Percentiles rank a stretch among this genome's conserved stretches.
Conservation (phyloP, 2,329 filamentous ascomycete genomes). For the Claviceps digitariae region DNA sequence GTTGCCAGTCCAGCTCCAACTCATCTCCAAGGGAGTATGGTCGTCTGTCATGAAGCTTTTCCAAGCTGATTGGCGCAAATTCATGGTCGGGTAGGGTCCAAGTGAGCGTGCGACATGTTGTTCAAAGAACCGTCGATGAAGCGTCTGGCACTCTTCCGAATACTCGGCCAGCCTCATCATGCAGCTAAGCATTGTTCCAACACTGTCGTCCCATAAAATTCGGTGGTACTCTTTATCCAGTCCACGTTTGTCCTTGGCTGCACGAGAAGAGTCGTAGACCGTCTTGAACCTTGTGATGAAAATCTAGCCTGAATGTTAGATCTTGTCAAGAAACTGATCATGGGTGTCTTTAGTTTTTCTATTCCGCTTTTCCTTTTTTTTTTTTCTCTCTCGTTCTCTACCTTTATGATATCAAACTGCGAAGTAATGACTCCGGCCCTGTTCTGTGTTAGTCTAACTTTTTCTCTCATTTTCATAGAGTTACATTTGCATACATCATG, state of each 20-base stretch:
- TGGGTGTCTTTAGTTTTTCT: background rate
- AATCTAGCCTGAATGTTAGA: background rate
- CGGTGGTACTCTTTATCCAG: background rate
- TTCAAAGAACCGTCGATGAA: background rate
- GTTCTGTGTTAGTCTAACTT: background rate
- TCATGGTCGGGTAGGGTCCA: background rate
- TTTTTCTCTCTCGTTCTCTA: no score
- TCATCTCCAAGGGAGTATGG: constrained; percentile 22
- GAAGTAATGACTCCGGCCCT: background rate
- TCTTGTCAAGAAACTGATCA: background rate
- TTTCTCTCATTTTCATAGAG: no score
- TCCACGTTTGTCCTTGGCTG: background rate
- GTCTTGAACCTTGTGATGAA: background rate
- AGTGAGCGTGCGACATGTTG: background rate
- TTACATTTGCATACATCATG: no score
- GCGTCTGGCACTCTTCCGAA: background rate
- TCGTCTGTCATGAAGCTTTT: constrained; percentile 28
- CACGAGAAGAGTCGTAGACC: background rate
- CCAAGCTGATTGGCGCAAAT: constrained; percentile 11
- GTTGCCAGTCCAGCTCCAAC: constrained; percentile 20
- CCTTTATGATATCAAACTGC: background rate
- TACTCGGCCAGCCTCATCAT: background rate
- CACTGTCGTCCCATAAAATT: background rate
- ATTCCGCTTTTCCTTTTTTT: no score
- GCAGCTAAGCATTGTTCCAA: background rate